Evolutionary conservation across 2,329 filamentous ascomycete species (phyloP), one percentile per base, ranked within the genome.

Genomic region (Monosporascus sp.): DNA sequence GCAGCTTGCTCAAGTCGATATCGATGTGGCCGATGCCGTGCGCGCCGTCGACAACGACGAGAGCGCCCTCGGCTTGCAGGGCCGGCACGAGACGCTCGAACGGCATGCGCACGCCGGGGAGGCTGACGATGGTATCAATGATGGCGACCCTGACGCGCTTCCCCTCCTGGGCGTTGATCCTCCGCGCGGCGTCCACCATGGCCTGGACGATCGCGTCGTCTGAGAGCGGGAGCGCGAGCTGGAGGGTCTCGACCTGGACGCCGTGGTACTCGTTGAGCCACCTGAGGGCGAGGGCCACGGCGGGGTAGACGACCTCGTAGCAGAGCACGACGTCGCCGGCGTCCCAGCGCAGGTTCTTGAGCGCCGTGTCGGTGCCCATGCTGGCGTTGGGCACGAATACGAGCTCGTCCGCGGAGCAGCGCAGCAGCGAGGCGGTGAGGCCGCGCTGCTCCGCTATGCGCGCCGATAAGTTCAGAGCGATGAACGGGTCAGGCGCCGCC

Each of bases 351-450:
- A 89, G 63, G 58, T 82, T 85, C 47, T 82, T 79, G 5, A 89
- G 73, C 8, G 88, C 77, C 0, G 79, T 85, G 62, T 86, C 85
- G 22, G 82, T 65, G 35, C 78, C 82, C 0, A 81, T 86, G 0
- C 83, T 87, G 5, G 85, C 83, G 61, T 89, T 89, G 22, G 81
- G 77, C 6, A 87, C 77, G 59, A 87, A 81, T 1, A 87, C 84
- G 2, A 67, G 45, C 41, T 66, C 64, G 31, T 63, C 55, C 11
- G 37, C 51, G 15, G 52, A 38, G 46, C 60, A 64, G 27, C 47
- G 35, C 4, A 68, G 53, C 3, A 61, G 2, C 0, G 35, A 20
- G 0, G 65, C 63, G 5, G 57, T 51, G 0, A 59, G 50, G 2
- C 37, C 53, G 2, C 65, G 62, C 35, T 62, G 53, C 31, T 50